phyloP scores from a whole-genome alignment of 2,329 filamentous ascomycete species.

The Mollisia scopiformis region DNA sequence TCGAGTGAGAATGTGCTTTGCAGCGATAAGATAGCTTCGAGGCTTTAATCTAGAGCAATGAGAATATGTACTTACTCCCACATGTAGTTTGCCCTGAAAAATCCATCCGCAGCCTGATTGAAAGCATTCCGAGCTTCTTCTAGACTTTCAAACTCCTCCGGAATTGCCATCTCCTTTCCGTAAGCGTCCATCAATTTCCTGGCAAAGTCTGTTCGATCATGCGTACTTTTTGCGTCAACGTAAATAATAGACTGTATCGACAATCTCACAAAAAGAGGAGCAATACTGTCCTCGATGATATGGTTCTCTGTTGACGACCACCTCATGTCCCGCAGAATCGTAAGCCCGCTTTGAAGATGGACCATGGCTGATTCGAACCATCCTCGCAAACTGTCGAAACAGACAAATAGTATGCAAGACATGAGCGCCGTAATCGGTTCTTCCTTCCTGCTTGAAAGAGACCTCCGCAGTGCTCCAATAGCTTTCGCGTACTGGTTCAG shows the following conservation, averaged over 20 bases:
- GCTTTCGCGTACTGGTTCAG: constrained; percentile 27
- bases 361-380: constrained; percentile 21
- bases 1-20: constrained; percentile 11
- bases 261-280: constrained; percentile 22
- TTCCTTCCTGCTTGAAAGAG: constrained; percentile 17
- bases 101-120: constrained; percentile 15
- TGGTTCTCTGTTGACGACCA: constrained; percentile 11
- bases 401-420: constrained; percentile 29
- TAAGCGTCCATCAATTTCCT: constrained; percentile 13
- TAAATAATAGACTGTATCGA: constrained; percentile 25
- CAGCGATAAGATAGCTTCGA: constrained; percentile 16
- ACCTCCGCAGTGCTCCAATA: constrained; percentile 16
- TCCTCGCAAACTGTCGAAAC: constrained; percentile 26
- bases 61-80: constrained; percentile 16
- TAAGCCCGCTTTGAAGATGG: constrained; percentile 27
- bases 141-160: constrained; percentile 18
- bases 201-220: constrained; percentile 16
- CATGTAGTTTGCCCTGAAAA: constrained; percentile 23
- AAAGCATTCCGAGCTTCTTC: constrained; percentile 21
- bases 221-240: constrained; percentile 16
- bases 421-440: constrained; percentile 24
- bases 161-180: constrained; percentile 10
- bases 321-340: constrained; percentile 20
- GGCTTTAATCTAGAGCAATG: constrained; percentile 14
- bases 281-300: constrained; percentile 19